Percentiles rank a stretch among this genome's conserved stretches.
Evolutionary conservation across 768 basidiomycete genomes (phyloP).

Genomic region (Boletus coccyginus): DNA sequence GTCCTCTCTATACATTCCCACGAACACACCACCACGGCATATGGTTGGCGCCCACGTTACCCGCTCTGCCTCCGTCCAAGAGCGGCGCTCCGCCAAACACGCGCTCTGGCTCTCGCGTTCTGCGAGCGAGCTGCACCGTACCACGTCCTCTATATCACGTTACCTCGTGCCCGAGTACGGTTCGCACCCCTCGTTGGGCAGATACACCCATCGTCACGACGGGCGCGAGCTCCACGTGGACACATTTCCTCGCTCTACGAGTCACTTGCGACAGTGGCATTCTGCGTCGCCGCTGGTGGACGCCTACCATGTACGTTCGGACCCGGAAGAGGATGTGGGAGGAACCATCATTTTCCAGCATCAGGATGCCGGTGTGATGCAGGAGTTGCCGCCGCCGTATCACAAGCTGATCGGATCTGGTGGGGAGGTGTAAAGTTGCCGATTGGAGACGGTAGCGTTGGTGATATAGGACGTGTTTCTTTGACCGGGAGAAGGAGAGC

Average conservation of each 20-base stretch:
- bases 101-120: slow-evolving; percentile 19
- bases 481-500: not conserved
- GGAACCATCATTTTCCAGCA: slow-evolving; percentile 13
- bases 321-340: not conserved
- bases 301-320: not conserved
- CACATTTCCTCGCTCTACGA: not conserved
- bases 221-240: not conserved
- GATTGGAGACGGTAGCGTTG: not conserved
- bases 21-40: not conserved
- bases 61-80: slow-evolving; percentile 2
- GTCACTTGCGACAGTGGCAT: slow-evolving; percentile 20
- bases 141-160: not conserved
- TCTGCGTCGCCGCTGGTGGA: slow-evolving; percentile 17
- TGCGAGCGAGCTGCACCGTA: slow-evolving; percentile 22
- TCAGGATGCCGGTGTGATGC: slow-evolving; percentile 14
- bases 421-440: not conserved
- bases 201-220: not conserved
- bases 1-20: not conserved
- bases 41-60: not conserved
- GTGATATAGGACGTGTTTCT: not conserved
- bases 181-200: not conserved
- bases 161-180: not conserved
- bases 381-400: slow-evolving; percentile 29
- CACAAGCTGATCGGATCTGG: slow-evolving; percentile 9
- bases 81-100: slow-evolving; percentile 11